These are phyloP conservation scores for Phylloporus sp. DNA, from an alignment of 768 basidiomycete species.

Conservation along the genomic window DNA sequence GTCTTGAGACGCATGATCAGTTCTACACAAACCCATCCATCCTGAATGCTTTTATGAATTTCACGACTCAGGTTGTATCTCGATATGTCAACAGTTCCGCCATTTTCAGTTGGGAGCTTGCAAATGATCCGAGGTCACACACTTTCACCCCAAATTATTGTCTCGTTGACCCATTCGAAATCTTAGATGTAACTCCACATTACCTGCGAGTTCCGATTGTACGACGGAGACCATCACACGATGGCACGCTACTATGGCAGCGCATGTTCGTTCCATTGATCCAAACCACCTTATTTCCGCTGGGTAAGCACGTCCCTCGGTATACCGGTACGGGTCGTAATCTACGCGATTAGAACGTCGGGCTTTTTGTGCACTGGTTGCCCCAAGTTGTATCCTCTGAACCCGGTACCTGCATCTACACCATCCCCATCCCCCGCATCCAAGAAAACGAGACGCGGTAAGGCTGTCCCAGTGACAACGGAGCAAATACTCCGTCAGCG, in stretches of 20 bases:
- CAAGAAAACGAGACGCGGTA: conserved; percentile 35
- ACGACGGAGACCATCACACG: conserved; percentile 49
- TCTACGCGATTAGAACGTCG: conserved; percentile 35
- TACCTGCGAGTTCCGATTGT: conserved; percentile 42
- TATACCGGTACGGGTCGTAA: background rate
- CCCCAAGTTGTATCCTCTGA: conserved; percentile 48
- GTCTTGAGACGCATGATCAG: conserved; percentile 44
- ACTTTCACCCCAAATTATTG: background rate
- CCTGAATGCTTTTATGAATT: conserved; percentile 52
- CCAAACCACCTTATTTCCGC: conserved; percentile 62
- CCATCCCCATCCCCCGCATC: conserved; percentile 41
- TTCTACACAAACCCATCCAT: conserved; percentile 55
- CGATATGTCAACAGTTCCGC: conserved; percentile 53
- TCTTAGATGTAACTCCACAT: conserved; percentile 53
- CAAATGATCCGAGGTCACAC: conserved; percentile 58
- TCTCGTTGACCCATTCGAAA: conserved; percentile 1
- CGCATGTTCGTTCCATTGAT: conserved; percentile 45
- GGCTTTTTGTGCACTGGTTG: conserved; percentile 60
- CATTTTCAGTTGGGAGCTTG: conserved; percentile 59
- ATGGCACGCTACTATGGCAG: conserved; percentile 51
- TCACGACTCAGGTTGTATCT: conserved; percentile 48
- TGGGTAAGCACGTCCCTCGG: conserved; percentile 40
- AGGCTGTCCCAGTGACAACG: conserved; percentile 42
- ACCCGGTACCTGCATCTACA: conserved; percentile 30
- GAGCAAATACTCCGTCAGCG: conserved; percentile 46